Evolutionary conservation across 164 flowering plant species (phyloP), one percentile per base, ranked within the genome.

Genomic region (Annona squamosa): DNA sequence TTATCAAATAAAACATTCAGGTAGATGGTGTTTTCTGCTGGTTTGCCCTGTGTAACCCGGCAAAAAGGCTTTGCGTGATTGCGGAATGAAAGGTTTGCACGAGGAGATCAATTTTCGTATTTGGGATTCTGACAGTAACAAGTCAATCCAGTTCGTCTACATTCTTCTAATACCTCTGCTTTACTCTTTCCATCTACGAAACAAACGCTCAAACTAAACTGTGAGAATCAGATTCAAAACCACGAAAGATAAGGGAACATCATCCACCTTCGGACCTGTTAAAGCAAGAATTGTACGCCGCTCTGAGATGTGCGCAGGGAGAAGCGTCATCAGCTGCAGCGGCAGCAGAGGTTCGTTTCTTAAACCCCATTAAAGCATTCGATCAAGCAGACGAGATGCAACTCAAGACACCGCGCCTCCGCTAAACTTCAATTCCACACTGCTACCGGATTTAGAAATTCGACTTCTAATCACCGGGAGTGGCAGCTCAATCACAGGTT

Each of bases 281-380:
- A 86, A 93, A 93, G 85, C 98, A 91, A 69, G 82, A 82, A 74
- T 93, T 81, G 74, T 93, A 93, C 57, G 92, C 97, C 62, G 84
- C 78, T 83, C 92, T 85, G 74, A 90, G 93, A 48, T 85, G 74
- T 71, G 92, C 87, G 77, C 98, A 93, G 64, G 98, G 92, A 1
- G 97, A 85, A 37, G 97, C 85, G 44, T 94, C 90, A 37, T 94
- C 85, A 43, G 94, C 90, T 62, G 97, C 91, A 0, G 94, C 83
- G 37, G 94, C 84, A 46, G 88, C 77, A 3, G 81, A 42, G 18
- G 56, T 70, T 67, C 76, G 79, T 81, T 78, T 78, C 73, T 67
- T 80, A 3, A 78, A 46, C 67, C 81, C 84, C 84, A 84, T 82
- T 9, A 12, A 45, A 9, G 59, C 59, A 52, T 52, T 52, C 59